Percentiles rank a stretch among this genome's conserved stretches.
These are phyloP conservation scores for Favolaschia claudopus DNA, from an alignment of 768 basidiomycete genomes.

Conservation along the genomic window DNA sequence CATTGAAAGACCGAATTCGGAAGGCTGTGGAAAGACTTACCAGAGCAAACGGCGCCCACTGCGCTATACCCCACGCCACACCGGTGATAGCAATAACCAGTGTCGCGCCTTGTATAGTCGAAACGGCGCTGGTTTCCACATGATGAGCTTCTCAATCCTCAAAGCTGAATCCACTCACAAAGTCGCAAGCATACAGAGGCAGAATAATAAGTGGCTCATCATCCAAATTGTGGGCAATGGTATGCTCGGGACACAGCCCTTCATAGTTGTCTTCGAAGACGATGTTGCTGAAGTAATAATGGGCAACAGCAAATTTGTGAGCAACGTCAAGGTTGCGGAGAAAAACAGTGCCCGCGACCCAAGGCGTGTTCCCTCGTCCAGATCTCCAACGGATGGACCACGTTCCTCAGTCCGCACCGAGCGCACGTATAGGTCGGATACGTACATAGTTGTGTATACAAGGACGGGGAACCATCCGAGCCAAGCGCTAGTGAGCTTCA, in stretches of 20 bases:
- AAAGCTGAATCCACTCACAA: slow-evolving; percentile 61
- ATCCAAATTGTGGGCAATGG: slow-evolving; percentile 82
- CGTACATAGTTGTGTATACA: slow-evolving; percentile 88
- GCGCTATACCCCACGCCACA: slow-evolving; percentile 88
- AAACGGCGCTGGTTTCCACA: slow-evolving; percentile 65
- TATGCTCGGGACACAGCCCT: slow-evolving; percentile 54
- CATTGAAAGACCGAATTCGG: no score
- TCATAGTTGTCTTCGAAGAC: slow-evolving; percentile 1
- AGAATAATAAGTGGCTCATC: slow-evolving; percentile 75
- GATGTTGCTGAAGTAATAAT: slow-evolving; percentile 56
- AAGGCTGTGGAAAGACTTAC: slow-evolving; percentile 48
- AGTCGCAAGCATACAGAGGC: slow-evolving; percentile 79
- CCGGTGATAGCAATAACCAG: slow-evolving; percentile 81
- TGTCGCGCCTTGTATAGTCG: slow-evolving; percentile 74
- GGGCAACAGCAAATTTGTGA: slow-evolving; percentile 75
- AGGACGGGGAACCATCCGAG: slow-evolving; percentile 93
- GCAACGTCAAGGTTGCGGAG: slow-evolving; percentile 73
- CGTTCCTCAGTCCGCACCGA: slow-evolving; percentile 31
- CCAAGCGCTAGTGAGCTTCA: slow-evolving; percentile 63
- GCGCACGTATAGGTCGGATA: slow-evolving; percentile 85
- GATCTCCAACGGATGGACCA: slow-evolving; percentile 39
- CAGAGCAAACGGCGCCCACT: slow-evolving; percentile 93
- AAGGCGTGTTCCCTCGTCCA: slow-evolving; percentile 73
- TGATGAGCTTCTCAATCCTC: neutral
- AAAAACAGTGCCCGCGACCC: slow-evolving; percentile 87